Base-by-base conservation (phyloP, 192 early-diverging fungal genomes). In the Kappamyces sp. region DNA sequence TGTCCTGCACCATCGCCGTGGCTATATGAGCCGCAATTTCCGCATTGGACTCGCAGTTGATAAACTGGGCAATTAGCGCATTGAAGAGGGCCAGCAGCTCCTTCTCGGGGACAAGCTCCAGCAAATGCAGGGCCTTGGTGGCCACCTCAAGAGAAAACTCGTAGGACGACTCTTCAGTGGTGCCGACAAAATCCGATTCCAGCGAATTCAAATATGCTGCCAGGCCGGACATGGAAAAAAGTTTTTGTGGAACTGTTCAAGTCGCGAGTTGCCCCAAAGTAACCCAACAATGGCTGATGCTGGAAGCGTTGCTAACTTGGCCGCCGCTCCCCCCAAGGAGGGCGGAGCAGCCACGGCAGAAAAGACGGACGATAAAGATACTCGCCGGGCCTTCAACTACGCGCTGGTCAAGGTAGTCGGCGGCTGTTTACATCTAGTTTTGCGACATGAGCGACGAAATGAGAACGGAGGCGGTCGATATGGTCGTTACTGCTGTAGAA, bases 401-500 rank as follows among this genome's bases (percentile, higher is more conserved):
- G 66, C 80, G 12, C 64, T 83, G 4, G 78, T 83, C 22, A 72
- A 72, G 63, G 80, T 83, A 46, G 15, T 33, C 8, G 2, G 37
- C 36, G 8, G 14, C 34, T 14, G 12, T 73, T 41, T n/a, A 60
- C 22, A 34, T 52, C 22, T 57, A 75, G 75, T 40, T 70, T 38
- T 75, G 73, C 59, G 78, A 80, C 55, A 83, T 83, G 78, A 60
- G 58, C 4, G 78, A 78, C 12, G 79, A 81, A 50, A 62, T 79
- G 30, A 60, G 72, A 31, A 49, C 64, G 2, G 79, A 81, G 50
- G 74, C 75, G 7, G 74, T 81, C 14, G 79, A 81, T 48, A 76
- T 77, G 76, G 72, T 81, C 33, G 79, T 81, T 2, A 81, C 79
- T 37, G 76, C 74, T 4, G 72, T 81, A 2, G 79, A 81, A 54